Base-by-base conservation (phyloP, 2,329 filamentous ascomycete genomes). In the Trichoderma koningii region DNA sequence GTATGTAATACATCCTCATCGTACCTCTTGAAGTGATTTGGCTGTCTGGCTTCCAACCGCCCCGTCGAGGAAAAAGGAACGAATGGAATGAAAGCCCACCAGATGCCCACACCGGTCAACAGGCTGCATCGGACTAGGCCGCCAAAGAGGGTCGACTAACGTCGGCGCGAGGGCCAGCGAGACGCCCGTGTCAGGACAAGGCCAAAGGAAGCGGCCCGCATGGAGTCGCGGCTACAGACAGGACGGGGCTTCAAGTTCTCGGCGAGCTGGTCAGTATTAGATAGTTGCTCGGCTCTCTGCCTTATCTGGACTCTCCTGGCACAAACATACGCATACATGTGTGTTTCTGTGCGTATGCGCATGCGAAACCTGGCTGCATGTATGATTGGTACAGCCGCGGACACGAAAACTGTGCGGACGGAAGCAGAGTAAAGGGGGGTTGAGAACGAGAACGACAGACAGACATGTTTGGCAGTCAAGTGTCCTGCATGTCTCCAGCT, bases 91-190 rank as follows among this genome's bases (percentile, higher is more conserved):
- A 9, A 38, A 38, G 34, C 12, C 45, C 56, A 42, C 55, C 30
- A 7, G 15, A 41, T 48, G 44, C 41, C 55, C 44, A 59, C 56
- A 60, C 56, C 56, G 56, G 56, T 60, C 56, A 51, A 51, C 47
- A 26, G 45, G 21, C 45, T 57, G 41, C 55, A 42, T 60, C 30
- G 19, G 41, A 34, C 45, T 28, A 41, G 45, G 45, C 17, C 56
- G 21, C 44, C 30, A 41, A 42, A 19, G 56, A 60, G 45, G 45
- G 56, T 42, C 53, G 10, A 30, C 38, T 23, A 2, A 26, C 21
- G 53, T 17, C 7, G 7, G 7, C 23, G 30, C 15, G 12, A 47
- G 9, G 17, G 44, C 7, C 56, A 26, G 41, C 10, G 6, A 57
- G 19, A 23, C 34, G 34, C 34, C 34, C 34, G 34, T 38, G 34